Conservation (phyloP, 768 basidiomycete species). For the Xerocomellus intermedius region DNA sequence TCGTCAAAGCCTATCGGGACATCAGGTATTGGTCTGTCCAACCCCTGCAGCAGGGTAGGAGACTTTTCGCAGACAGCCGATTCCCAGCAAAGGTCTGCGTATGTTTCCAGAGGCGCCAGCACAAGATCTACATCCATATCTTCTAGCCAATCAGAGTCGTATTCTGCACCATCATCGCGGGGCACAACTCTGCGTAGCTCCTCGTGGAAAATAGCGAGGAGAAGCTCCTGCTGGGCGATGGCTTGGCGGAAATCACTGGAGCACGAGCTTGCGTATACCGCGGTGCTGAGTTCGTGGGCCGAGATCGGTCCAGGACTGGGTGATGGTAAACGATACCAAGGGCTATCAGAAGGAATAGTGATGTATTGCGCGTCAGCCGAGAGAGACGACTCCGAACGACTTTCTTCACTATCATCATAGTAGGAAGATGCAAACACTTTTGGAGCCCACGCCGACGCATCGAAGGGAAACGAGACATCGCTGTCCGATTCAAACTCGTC, state of each 20-base stretch:
- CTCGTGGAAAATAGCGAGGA: slow-evolving; percentile 33
- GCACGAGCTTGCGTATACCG: slow-evolving; percentile 26
- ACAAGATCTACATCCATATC: slow-evolving; percentile 30
- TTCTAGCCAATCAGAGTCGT: slow-evolving; percentile 28
- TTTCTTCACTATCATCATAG: slow-evolving; percentile 23
- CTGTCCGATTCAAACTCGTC: slow-evolving; percentile 23
- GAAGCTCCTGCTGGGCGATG: slow-evolving; percentile 33
- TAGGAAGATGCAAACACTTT: slow-evolving; percentile 11
- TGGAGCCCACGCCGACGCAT: slow-evolving; percentile 21
- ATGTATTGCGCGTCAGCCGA: slow-evolving; percentile 39
- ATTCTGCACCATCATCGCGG: slow-evolving; percentile 4
- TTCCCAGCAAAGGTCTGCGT: slow-evolving; percentile 31
- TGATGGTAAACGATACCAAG: slow-evolving; percentile 37
- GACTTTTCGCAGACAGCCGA: slow-evolving; percentile 25
- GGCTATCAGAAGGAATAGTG: slow-evolving; percentile 38
- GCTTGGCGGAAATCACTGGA: slow-evolving; percentile 33
- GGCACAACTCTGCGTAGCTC: slow-evolving; percentile 29
- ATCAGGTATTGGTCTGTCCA: slow-evolving; percentile 22
- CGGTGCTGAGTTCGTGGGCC: slow-evolving; percentile 17
- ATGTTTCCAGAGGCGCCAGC: slow-evolving; percentile 27
- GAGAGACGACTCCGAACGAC: slow-evolving; percentile 13
- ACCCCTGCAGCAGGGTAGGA: background rate
- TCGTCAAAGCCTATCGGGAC: slow-evolving; percentile 32
- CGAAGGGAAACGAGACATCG: slow-evolving; percentile 16
- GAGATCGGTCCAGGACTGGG: slow-evolving; percentile 27